phyloP scores from a whole-genome alignment of 1,139 yeast genomes.

The Ogataea hybrid region DNA sequence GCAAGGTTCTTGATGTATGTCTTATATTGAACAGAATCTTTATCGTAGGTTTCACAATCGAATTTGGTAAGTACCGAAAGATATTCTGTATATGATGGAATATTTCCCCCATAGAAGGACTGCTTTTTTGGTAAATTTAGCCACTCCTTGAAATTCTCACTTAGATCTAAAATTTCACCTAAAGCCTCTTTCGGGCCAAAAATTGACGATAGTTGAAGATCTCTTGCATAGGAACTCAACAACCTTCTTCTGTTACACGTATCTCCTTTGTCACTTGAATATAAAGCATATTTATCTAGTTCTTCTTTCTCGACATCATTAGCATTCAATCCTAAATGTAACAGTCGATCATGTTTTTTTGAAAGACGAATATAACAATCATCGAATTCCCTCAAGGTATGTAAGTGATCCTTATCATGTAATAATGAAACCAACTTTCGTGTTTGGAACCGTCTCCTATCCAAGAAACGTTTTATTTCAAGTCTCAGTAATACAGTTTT shows the following conservation, averaged over 20 bases:
- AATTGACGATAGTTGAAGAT: conserved; percentile 42
- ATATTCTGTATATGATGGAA: conserved; percentile 24
- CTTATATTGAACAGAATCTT: conserved; percentile 37
- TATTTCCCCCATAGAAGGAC: conserved; percentile 8
- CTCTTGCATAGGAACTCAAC: conserved; percentile 50
- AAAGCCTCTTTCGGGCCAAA: conserved; percentile 61
- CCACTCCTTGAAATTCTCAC: conserved; percentile 49
- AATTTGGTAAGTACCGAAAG: conserved; percentile 13
- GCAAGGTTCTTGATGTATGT: conserved; percentile 44
- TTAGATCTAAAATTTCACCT: conserved; percentile 66
- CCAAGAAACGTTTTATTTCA: conserved; percentile 27
- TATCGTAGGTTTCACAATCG: conserved; percentile 30
- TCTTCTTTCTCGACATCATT: conserved; percentile 13
- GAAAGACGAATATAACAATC: conserved; percentile 35
- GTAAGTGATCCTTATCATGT: neutral
- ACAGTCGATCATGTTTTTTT: conserved; percentile 6
- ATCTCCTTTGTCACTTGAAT: conserved; percentile 15
- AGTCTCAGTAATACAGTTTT: neutral
- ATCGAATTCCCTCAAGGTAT: conserved; percentile 44
- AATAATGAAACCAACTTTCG: too few species aligned
- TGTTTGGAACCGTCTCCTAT: conserved; percentile 12
- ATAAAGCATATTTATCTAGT: conserved; percentile 21
- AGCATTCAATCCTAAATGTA: conserved; percentile 6
- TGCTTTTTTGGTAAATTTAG: conserved; percentile 40
- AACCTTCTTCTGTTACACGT: conserved; percentile 29